Conservation (phyloP, 768 basidiomycete genomes). For the Coprinopsis marcescibilis region DNA sequence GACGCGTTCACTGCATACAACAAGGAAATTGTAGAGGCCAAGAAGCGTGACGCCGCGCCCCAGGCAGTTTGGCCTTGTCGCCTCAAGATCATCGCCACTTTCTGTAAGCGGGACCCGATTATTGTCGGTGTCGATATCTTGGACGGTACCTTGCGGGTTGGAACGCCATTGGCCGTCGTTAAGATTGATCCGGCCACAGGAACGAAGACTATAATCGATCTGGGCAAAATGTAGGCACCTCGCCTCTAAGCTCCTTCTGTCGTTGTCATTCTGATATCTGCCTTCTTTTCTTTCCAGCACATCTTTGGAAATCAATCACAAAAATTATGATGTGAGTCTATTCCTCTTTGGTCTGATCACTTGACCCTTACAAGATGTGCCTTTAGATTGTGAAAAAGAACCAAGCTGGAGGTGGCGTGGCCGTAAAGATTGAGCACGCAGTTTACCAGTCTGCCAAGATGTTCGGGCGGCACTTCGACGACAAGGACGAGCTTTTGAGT, state of each 20-base stretch:
- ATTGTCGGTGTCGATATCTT: slow-evolving; percentile 95
- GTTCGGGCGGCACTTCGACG: slow-evolving; percentile 94
- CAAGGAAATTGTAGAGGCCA: slow-evolving; percentile 86
- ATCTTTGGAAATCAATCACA: slow-evolving; percentile 97
- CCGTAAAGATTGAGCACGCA: slow-evolving; percentile 97
- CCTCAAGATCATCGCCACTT: slow-evolving; percentile 87
- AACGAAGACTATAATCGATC: slow-evolving; percentile 85
- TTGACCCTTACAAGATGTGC: background rate
- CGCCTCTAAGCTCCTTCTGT: background rate
- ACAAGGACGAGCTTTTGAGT: slow-evolving; percentile 90
- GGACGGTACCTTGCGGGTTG: slow-evolving; percentile 84
- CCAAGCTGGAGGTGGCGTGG: slow-evolving; percentile 94
- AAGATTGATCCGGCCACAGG: slow-evolving; percentile 83
- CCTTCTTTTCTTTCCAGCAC: slow-evolving; percentile 72
- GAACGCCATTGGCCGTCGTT: slow-evolving; percentile 94
- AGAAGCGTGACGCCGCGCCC: slow-evolving; percentile 84
- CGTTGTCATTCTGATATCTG: slow-evolving; percentile 3
- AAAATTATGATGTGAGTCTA: slow-evolving; percentile 62
- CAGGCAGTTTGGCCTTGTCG: slow-evolving; percentile 97
- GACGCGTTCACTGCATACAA: slow-evolving; percentile 96
- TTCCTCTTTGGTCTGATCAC: background rate
- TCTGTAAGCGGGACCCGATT: slow-evolving; percentile 96
- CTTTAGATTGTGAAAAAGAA: slow-evolving; percentile 82
- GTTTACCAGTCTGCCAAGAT: slow-evolving; percentile 93
- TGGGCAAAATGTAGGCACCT: slow-evolving; percentile 84